Evolutionary conservation across 805 yeast species (phyloP).

Genomic region (Kluyveromyces dobzhanskii): DNA sequence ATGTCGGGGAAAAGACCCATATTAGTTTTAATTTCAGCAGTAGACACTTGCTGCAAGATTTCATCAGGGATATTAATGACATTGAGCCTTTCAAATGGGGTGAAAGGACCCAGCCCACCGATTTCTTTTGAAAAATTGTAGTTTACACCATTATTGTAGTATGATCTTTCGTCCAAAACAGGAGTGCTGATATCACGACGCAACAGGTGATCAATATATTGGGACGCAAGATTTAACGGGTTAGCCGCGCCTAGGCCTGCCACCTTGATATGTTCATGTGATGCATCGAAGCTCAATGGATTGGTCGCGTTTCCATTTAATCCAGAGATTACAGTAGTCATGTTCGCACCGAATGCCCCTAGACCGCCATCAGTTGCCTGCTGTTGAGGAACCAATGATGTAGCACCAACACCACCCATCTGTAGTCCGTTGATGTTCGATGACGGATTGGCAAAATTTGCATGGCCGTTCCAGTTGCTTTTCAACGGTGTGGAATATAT

Average conservation of each 20-base stretch:
- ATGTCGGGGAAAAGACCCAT: constrained; percentile 82
- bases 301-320: constrained; percentile 2
- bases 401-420: neutral
- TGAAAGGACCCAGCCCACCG: constrained; percentile 40
- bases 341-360: neutral
- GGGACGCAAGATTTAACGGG: constrained; percentile 48
- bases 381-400: neutral
- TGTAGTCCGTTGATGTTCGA: neutral
- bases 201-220: constrained; percentile 51
- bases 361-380: neutral
- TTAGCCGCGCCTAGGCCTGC: constrained; percentile 27
- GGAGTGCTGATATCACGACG: constrained; percentile 51
- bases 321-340: constrained; percentile 1
- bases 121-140: constrained; percentile 55
- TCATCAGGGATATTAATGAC: constrained; percentile 73
- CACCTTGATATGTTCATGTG: constrained; percentile 27
- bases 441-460: neutral
- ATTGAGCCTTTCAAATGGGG: constrained; percentile 69
- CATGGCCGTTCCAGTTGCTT: constrained; percentile 8
- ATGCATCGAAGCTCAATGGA: constrained; percentile 4
- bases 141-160: constrained; percentile 49
- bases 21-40: constrained; percentile 55
- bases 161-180: constrained; percentile 41
- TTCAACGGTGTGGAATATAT: constrained; percentile 30
- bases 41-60: constrained; percentile 62